These are phyloP conservation scores for Dacryopinax primogenitus DNA, from an alignment of 768 basidiomycete genomes.

Conservation along the genomic window DNA sequence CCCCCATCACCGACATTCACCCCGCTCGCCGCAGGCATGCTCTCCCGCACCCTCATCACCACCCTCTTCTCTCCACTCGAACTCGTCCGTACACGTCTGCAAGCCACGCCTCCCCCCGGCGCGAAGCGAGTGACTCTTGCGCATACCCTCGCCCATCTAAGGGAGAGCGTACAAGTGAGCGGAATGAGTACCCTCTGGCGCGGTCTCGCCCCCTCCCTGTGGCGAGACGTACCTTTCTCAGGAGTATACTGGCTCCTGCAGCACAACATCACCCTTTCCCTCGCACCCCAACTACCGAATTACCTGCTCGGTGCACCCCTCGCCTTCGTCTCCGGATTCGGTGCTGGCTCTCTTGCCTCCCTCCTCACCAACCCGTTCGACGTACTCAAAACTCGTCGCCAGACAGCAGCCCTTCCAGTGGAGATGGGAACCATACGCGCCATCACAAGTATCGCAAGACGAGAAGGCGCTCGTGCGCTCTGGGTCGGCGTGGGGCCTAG, in stretches of 20 bases:
- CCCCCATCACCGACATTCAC: conserved; percentile 45
- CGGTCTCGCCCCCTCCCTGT: conserved; percentile 81
- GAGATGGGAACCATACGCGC: conserved; percentile 55
- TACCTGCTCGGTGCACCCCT: conserved; percentile 41
- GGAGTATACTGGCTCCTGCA: conserved; percentile 74
- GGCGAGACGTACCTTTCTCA: conserved; percentile 96
- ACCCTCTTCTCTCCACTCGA: conserved; percentile 78
- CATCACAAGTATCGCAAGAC: background rate
- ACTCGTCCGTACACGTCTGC: conserved; percentile 83
- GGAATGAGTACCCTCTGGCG: conserved; percentile 73
- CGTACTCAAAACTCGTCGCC: conserved; percentile 87
- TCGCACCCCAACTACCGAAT: background rate
- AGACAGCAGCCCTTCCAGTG: conserved; percentile 54
- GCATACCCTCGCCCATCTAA: conserved; percentile 56
- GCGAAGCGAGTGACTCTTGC: conserved; percentile 61
- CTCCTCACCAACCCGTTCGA: conserved; percentile 90
- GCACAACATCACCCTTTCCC: conserved; percentile 2
- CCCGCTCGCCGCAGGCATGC: conserved; percentile 69
- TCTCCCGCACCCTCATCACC: conserved; percentile 69
- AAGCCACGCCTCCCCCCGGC: conserved; percentile 66
- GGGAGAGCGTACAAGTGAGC: conserved; percentile 42
- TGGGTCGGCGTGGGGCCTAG: conserved; percentile 79
- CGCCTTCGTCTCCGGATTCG: conserved; percentile 80
- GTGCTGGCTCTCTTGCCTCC: conserved; percentile 76
- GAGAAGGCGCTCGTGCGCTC: conserved; percentile 62